These are phyloP conservation scores for Trebouxia sp. DNA, from an alignment of 139 green algal species.

Conservation along the genomic window DNA sequence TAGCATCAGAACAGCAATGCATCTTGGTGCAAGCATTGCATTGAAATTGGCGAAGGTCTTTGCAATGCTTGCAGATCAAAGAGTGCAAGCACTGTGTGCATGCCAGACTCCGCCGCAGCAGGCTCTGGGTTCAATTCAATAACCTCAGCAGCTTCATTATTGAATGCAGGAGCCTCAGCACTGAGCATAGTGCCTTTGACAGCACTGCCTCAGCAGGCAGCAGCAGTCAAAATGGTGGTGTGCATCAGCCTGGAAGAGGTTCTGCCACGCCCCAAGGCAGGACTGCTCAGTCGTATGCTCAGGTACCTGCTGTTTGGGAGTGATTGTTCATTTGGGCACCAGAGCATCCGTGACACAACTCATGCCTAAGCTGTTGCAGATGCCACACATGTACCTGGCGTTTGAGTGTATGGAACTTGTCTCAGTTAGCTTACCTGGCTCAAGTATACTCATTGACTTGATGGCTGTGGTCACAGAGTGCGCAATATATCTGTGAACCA, in stretches of 20 bases:
- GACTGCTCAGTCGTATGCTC: constrained; percentile 33
- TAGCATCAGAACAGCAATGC: too few relatives aligned
- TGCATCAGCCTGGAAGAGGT: constrained; percentile 23
- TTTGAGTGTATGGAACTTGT: background rate
- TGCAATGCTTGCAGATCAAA: background rate
- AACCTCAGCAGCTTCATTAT: too few relatives aligned
- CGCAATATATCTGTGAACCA: background rate
- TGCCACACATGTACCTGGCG: background rate
- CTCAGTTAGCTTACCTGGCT: too few relatives aligned
- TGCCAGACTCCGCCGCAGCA: too few relatives aligned
- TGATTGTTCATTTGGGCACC: background rate
- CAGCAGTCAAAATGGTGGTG: background rate
- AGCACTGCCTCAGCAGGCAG: background rate
- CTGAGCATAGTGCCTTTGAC: background rate
- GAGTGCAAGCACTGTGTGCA: background rate
- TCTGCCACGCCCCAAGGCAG: constrained; percentile 18
- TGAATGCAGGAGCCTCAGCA: background rate
- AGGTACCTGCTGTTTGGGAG: background rate
- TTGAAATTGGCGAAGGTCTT: too few relatives aligned
- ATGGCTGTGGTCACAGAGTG: background rate
- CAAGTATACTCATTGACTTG: background rate
- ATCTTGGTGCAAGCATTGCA: too few relatives aligned
- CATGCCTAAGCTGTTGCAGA: background rate
- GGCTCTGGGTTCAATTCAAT: too few relatives aligned
- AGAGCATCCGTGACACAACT: background rate